Evolutionary conservation across 1,284 basidiomycete genomes (phyloP).

Genomic region (Microbotryomycetes sp.): DNA sequence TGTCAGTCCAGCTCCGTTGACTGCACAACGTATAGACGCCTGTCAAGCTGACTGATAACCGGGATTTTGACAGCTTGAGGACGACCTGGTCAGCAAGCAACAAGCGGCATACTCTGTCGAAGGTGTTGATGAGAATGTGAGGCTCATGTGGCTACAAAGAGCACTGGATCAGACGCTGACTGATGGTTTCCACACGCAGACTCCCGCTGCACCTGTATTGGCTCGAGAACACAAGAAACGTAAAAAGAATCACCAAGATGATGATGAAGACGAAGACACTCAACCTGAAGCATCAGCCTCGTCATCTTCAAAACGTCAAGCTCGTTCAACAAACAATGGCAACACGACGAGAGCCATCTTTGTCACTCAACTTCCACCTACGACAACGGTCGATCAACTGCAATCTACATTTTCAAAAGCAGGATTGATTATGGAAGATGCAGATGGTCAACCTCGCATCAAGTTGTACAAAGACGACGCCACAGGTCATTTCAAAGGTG

Average conservation of each 20-base stretch:
- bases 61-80: slow-evolving; percentile 26
- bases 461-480: slow-evolving; percentile 88
- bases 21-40: slow-evolving; percentile 57
- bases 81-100: slow-evolving; percentile 14
- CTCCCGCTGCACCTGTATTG: slow-evolving; percentile 68
- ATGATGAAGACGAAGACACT: slow-evolving; percentile 26
- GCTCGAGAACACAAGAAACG: slow-evolving; percentile 56
- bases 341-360: slow-evolving; percentile 51
- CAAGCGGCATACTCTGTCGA: slow-evolving; percentile 27
- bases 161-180: too few species aligned
- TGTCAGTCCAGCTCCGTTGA: slow-evolving; percentile 89
- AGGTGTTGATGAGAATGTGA: slow-evolving; percentile 27
- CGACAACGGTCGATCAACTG: slow-evolving; percentile 69
- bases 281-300: slow-evolving; percentile 8
- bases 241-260: slow-evolving; percentile 55
- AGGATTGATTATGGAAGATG: slow-evolving; percentile 87
- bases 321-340: slow-evolving; percentile 50
- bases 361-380: slow-evolving; percentile 74
- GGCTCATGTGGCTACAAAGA: too few species aligned
- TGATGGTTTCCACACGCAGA: too few species aligned
- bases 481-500: slow-evolving; percentile 81
- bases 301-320: slow-evolving; percentile 5
- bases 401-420: slow-evolving; percentile 77
- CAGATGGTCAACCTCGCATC: slow-evolving; percentile 76
- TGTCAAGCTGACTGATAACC: slow-evolving; percentile 38